Evolutionary conservation across 441 rosid species (phyloP).

Genomic region (Adansonia rubrostipa): DNA sequence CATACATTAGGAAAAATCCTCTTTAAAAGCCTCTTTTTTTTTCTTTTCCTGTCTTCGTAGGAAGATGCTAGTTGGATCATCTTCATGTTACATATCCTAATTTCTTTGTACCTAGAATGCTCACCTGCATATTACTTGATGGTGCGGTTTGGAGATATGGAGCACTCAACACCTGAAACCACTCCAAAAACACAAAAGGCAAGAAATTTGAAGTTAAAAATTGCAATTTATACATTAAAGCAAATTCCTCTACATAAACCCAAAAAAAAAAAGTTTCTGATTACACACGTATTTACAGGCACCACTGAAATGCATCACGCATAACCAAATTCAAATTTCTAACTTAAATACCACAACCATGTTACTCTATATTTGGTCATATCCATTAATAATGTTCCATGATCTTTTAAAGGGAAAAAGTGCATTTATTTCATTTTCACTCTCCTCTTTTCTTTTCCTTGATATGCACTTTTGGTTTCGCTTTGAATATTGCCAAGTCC

Average conservation of each 20-base stretch:
- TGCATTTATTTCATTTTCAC: neutral
- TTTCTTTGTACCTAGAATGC: constrained; percentile 14
- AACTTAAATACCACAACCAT: too few species aligned
- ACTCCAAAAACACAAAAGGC: constrained; percentile 21
- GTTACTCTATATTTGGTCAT: neutral
- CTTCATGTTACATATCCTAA: neutral
- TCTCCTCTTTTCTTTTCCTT: neutral
- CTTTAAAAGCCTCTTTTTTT: neutral
- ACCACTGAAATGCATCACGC: neutral
- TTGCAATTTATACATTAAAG: neutral
- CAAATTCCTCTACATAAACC: neutral
- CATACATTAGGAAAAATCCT: neutral
- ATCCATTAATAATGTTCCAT: neutral
- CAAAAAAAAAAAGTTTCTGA: neutral
- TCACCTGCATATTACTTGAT: constrained; percentile 57
- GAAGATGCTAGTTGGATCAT: neutral
- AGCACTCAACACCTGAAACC: constrained; percentile 82
- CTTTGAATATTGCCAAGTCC: neutral
- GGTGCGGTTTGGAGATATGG: constrained; percentile 78
- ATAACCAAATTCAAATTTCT: neutral
- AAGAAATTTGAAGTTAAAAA: constrained; percentile 19
- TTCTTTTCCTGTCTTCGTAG: neutral
- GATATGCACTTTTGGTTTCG: neutral
- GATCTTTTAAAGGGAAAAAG: neutral
- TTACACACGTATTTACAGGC: neutral